These are phyloP conservation scores for Macrolepiota dolichaula DNA, from an alignment of 768 basidiomycete genomes.

Conservation along the genomic window DNA sequence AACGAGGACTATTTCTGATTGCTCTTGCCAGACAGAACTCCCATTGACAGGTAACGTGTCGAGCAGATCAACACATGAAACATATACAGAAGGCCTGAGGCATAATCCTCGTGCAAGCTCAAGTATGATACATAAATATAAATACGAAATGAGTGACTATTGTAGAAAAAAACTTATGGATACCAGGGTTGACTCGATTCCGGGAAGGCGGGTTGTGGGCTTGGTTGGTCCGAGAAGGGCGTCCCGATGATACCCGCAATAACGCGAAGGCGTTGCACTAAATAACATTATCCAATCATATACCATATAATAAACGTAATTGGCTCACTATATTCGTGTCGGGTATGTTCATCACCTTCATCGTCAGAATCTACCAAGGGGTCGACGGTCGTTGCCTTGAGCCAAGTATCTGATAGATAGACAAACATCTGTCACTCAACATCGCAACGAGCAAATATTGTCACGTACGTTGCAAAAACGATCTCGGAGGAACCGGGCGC, in stretches of 20 bases:
- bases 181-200: neutral
- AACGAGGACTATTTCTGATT: constrained; percentile 5
- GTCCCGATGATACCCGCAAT: constrained; percentile 1
- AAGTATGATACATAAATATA: constrained; percentile 7
- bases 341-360: constrained; percentile 63
- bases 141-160: neutral
- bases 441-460: constrained; percentile 2
- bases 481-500: constrained; percentile 32
- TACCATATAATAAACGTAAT: neutral
- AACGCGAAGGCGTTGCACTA: constrained; percentile 11
- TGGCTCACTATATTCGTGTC: constrained; percentile 61
- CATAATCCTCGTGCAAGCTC: neutral
- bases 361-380: constrained; percentile 78
- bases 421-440: neutral
- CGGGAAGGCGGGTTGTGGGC: neutral
- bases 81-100: neutral
- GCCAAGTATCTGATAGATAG: constrained; percentile 62
- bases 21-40: neutral
- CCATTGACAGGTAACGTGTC: neutral
- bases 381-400: constrained; percentile 60
- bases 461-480: constrained; percentile 66
- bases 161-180: neutral
- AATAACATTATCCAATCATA: neutral
- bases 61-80: neutral
- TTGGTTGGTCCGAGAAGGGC: constrained; percentile 5